Base-by-base conservation (phyloP, 495 filamentous ascomycete genomes). In the Bathelium albidoporum region DNA sequence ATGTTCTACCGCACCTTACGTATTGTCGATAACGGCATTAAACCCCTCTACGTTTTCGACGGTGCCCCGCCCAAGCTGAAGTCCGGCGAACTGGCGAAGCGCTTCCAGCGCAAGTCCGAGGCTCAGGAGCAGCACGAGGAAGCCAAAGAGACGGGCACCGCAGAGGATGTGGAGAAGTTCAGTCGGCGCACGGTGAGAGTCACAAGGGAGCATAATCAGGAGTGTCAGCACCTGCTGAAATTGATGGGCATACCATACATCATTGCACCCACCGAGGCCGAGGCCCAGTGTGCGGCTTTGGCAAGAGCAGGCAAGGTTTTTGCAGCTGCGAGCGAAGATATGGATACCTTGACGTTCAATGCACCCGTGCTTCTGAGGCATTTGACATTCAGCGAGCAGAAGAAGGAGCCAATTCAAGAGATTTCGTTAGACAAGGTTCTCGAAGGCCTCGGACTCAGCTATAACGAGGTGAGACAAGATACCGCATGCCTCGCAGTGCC, bases 1-100 rank as follows among this genome's bases (percentile, higher is more conserved):
- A 91, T 98, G 87, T 98, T 98, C 78, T 98, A 98, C 80, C 94
- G 94, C 65, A 98, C 94, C 0, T 82, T 98, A 1, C 90, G 94
- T 69, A 97, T 98, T 74, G 89, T 97, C 73, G 94, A 98, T 76
- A 97, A 97, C 69, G 94, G 94, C 60, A 97, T 98, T 77, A 98
- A 97, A 71, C 94, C 94, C 0, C 82, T 98, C 69, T 98, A 94
- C 76, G 94, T 98, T 53, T 98, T 98, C 73, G 94, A 98, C 71
- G 94, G 94, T 44, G 89, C 91, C 29, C 94, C 94, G 2, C 94
- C 94, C 2, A 98, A 96, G 69, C 84, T 98, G 62, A 98, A 98
- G 76, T 95, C 90, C 1, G 94, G 94, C 52, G 94, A 97, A 71
- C 77, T 98, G 16, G 94, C 94, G 26, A 95, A 95, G 76, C 91